Evolutionary conservation across 2,329 filamentous ascomycete genomes (phyloP), one percentile per base, ranked within the genome.

Genomic region (Fusarium tupiense): DNA sequence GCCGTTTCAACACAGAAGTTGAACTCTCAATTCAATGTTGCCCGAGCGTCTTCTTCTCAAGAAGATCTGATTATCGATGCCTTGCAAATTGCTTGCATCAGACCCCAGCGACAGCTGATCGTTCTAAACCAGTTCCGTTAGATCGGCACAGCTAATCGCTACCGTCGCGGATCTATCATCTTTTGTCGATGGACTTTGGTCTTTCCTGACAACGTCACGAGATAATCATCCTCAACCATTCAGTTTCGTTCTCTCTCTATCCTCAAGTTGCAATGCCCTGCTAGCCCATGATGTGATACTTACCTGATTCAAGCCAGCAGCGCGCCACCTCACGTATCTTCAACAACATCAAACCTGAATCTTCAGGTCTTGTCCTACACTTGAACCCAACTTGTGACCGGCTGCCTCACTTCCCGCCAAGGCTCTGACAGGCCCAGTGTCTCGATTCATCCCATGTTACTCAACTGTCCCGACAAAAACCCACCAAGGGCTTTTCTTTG

Each of bases 381-480:
- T 47, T 68, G 35, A 46, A 44, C 38, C 35, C 50, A 47, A 72
- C 29, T 61, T 66, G 68, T 38, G 60, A 74, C 72, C 67, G 72
- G 72, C 63, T 74, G 71, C 72, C 72, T 70, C 68, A 49, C 59
- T 68, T 69, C 60, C 69, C 68, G 68, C 44, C 41, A 65, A 54
- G 50, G 46, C 44, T 61, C 60, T 65, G 33, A 66, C 57, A 59
- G 53, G 40, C 35, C 50, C 53, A 46, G 58, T 56, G 57, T 59
- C 74, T 43, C 66, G 62, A 69, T 69, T 73, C 73, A 78, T 78
- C 74, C 73, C 61, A 78, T 70, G 74, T 77, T 63, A 64, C 66
- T 73, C 76, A 54, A 56, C 24, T 60, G 31, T 61, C 50, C 50
- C 37, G 43, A 52, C n/a, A 38, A 47, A 61, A 46, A 54, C 47